Percentiles rank a stretch among this genome's conserved stretches.
These are phyloP conservation scores for Rachicladosporium sp. DNA, from an alignment of 2,329 filamentous ascomycete species.

Conservation along the genomic window DNA sequence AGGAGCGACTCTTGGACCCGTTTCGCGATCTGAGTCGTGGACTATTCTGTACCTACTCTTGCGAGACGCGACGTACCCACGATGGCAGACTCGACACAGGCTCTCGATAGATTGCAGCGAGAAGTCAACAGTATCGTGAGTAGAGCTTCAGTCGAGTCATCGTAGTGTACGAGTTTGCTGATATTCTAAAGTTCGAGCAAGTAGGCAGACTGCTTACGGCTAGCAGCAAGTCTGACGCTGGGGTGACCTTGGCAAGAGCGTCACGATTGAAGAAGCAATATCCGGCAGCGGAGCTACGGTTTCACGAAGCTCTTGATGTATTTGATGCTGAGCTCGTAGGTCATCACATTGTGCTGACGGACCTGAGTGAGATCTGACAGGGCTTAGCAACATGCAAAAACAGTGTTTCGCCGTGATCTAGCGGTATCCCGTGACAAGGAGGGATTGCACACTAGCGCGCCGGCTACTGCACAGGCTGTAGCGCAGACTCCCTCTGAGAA, in stretches of 20 bases:
- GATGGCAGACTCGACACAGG: slow-evolving; percentile 2
- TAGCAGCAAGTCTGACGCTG: slow-evolving; percentile 18
- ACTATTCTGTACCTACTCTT: too few relatives aligned
- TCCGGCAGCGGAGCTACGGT: slow-evolving; percentile 29
- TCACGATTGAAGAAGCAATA: slow-evolving; percentile 26
- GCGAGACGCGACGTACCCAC: too few relatives aligned
- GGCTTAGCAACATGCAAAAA: slow-evolving; percentile 19
- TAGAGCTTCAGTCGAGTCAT: not conserved
- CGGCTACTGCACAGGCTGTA: not conserved
- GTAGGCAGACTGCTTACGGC: slow-evolving; percentile 35
- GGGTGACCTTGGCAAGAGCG: slow-evolving; percentile 18
- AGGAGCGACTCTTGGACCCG: too few relatives aligned
- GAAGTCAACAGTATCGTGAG: slow-evolving; percentile 37
- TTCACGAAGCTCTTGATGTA: slow-evolving; percentile 40
- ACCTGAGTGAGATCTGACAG: not conserved
- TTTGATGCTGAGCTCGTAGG: slow-evolving; percentile 35
- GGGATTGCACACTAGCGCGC: slow-evolving; percentile 1
- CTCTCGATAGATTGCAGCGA: slow-evolving; percentile 33
- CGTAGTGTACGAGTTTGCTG: not conserved
- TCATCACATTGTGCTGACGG: not conserved
- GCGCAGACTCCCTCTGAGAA: not conserved
- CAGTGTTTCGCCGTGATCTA: slow-evolving; percentile 24
- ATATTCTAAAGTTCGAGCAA: slow-evolving; percentile 26
- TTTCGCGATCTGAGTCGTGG: too few relatives aligned
- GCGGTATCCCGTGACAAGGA: slow-evolving; percentile 17